Base-by-base conservation (phyloP, 2,329 filamentous ascomycete genomes). In the Microsporum ferrugineum region DNA sequence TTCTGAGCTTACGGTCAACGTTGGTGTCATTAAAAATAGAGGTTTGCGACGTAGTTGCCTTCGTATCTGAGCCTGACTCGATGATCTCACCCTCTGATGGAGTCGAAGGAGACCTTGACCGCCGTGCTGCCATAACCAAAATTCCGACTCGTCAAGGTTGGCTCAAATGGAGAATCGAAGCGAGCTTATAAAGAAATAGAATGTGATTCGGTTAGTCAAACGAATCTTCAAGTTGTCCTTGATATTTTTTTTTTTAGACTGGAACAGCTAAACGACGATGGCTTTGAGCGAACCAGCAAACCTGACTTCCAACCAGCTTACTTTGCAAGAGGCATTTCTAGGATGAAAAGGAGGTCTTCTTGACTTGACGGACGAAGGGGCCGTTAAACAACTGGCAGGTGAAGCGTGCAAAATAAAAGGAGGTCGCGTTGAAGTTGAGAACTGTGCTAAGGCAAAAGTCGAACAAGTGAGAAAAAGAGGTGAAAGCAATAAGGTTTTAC, bases 1-100 rank as follows among this genome's bases (percentile, higher is more conserved):
- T 82, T 91, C 90, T 95, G 88, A 88, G 83, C 82, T 81, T 85
- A 84, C 87, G 88, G 89, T 95, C 88, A 95, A 95, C 86, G 84
- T 82, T 85, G 84, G 79, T 86, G 87, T 85, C 82, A 83, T 86
- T 84, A 83, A 85, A 84, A 82, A 83, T 78, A 76, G 82, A 82
- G 81, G 82, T 80, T 82, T 86, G 84, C 86, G 87, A 80, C 77
- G 76, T 87, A 89, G 88, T 88, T 94, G 89, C 89, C 89, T 94
- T 94, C 76, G 71, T 75, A 78, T 84, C 82, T 80, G 80, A 82
- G 76, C 82, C 81, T 77, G 83, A 83, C 77, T 91, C 88, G 74
- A 87, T 78, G 76, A 92, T 90, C 80, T 95, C 90, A 78, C 90
- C 89, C 77, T 95, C 89, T 76, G 89, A 89, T 71, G 88, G 89